Evolutionary conservation across 1,139 yeast species (phyloP), one percentile per base, ranked within the genome.

Genomic region (Candida buenavistaensis): DNA sequence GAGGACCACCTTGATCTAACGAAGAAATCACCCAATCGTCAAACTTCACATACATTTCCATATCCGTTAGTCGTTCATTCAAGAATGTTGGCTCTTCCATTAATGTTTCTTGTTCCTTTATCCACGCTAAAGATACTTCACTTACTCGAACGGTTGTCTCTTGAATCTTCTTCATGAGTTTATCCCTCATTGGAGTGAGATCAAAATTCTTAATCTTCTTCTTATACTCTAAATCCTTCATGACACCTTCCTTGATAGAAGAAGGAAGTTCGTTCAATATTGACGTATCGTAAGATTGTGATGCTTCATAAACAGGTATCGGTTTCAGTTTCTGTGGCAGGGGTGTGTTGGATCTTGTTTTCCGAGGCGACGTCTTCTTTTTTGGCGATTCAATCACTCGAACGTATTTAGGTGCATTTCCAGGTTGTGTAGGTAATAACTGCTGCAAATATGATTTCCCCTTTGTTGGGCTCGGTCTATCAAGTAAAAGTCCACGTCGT

Each of bases 1-100:
- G 82, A 0, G 90, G 89, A 0, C 85, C 84, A 20, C 59, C 60
- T 20, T 58, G 63, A n/a, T 54, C 44, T 4, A 68, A 38, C 0
- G 81, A 67, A 30, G 58, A 55, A 4, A 42, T 41, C 0, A 81
- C 61, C 90, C 90, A 82, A 1, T 58, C 53, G 3, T 54, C 49
- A 3, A 81, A 36, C 36, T 68, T 50, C 1, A 38, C 24, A 23
- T 62, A 57, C 26, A 80, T 55, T 3, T 69, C 68, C 9, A 27
- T 23, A 9, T 25, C 19, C 2, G 64, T 48, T 1, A 51, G 40
- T 5, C 43, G 36, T 5, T 60, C 58, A 37, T 66, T 70, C 43
- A 75, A 67, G 37, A 59, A 59, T 6, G 50, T 37, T 2, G 77
- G 75, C 2, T 52, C 35, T 32, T 45, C 32, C 36, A 48, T 19